Conservation (phyloP, 768 basidiomycete species). For the Hypholoma sublateritium region DNA sequence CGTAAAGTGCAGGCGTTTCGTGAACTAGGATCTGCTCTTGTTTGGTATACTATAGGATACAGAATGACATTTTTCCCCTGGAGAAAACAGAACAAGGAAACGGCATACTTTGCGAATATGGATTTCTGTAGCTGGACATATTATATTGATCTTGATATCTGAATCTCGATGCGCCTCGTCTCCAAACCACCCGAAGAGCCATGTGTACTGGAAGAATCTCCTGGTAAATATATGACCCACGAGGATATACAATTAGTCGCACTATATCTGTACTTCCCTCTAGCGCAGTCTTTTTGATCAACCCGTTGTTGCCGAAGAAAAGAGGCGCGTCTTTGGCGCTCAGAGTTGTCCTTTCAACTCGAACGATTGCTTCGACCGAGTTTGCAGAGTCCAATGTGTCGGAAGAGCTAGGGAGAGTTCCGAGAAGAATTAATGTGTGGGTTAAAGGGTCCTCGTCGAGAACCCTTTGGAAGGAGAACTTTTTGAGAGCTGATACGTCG, state of each 20-base stretch:
- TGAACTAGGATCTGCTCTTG: constrained; percentile 72
- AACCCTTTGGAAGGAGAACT: constrained; percentile 55
- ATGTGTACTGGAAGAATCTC: constrained; percentile 62
- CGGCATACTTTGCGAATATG: constrained; percentile 77
- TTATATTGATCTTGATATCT: constrained; percentile 82
- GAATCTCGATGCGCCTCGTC: constrained; percentile 31
- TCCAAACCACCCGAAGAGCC: constrained; percentile 72
- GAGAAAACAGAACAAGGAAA: not conserved
- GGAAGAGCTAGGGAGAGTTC: constrained; percentile 47
- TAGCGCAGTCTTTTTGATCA: constrained; percentile 42
- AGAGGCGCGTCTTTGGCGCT: constrained; percentile 36
- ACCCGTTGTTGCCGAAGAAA: constrained; percentile 36
- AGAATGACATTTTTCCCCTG: not conserved
- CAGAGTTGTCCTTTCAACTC: constrained; percentile 76
- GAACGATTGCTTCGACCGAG: constrained; percentile 58
- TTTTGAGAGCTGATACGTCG: constrained; percentile 36
- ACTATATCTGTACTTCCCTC: constrained; percentile 73
- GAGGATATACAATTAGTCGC: not conserved
- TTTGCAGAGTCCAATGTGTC: constrained; percentile 3
- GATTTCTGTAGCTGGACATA: constrained; percentile 86
- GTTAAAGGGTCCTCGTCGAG: constrained; percentile 65
- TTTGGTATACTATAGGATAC: constrained; percentile 59
- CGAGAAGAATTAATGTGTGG: constrained; percentile 66
- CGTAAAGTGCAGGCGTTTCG: constrained; percentile 83
- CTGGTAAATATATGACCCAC: not conserved